Base-by-base conservation (phyloP, 2,329 filamentous ascomycete species). In the Fusarium haematococcum region DNA sequence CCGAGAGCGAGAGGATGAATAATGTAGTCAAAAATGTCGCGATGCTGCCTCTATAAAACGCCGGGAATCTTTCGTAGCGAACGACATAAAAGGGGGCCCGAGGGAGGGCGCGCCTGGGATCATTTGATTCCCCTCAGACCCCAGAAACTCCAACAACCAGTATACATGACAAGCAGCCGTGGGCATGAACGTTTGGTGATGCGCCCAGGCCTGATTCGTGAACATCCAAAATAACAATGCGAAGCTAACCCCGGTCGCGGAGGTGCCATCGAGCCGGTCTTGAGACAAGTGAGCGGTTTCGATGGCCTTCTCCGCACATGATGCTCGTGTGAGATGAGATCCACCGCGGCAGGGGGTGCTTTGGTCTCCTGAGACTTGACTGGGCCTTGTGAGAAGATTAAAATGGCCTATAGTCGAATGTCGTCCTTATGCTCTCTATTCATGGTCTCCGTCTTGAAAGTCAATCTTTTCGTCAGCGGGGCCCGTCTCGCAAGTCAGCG, bases 361-460 rank as follows among this genome's bases (percentile, higher is more conserved):
- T 62, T 58, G 59, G 20, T 61, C 57, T 74, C 71, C 58, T 35
- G 39, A 61, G 43, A 32, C 37, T 59, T 10, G 48, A 37, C 30
- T 16, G 43, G 43, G 43, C 45, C 39, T 33, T n/a, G 48, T 71
- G 54, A 65, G 48, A 59, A 65, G 50, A 74, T 74, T 65, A 65
- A 67, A 64, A 73, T 64, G 33, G 58, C 61, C 71, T 60, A 63
- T 64, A 27, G 37, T 57, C 67, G 32, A 35, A 68, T 63, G 71
- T 57, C 33, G 52, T 57, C 52, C 30, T 57, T 35, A 23, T 57
- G 13, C 33, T 33, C 65, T 78, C 77, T 81, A 80, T 69, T 84
- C 82, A 76, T 75, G 75, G 71, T 84, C 82, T 74, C 83, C 83
- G 75, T 84, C 83, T 84, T 76, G 75, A 57, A 71, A 75, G 69